phyloP scores from a whole-genome alignment of 768 basidiomycete species.

The Hygrophoropsis aurantiaca region DNA sequence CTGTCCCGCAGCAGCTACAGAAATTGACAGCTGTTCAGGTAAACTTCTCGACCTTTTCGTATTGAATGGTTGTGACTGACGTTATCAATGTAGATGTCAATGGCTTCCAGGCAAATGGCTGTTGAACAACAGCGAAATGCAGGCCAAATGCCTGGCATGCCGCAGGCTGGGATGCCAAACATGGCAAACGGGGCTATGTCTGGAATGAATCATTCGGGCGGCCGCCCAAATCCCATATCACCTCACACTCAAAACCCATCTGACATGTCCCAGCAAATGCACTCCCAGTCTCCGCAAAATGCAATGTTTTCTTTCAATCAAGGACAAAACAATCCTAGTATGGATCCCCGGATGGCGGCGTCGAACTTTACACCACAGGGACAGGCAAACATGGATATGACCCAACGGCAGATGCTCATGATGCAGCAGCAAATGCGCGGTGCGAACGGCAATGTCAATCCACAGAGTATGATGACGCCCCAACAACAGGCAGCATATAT shows the following conservation, averaged over 20 bases:
- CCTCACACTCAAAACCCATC: conserved; percentile 28
- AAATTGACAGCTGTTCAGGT: conserved; percentile 56
- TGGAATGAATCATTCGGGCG: conserved; percentile 8
- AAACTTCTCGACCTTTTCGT: conserved; percentile 12
- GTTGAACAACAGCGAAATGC: conserved; percentile 25
- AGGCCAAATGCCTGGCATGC: conserved; percentile 29
- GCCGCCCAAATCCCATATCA: conserved; percentile 28
- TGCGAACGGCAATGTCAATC: conserved; percentile 22
- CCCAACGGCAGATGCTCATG: conserved; percentile 45
- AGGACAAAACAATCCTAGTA: conserved; percentile 17
- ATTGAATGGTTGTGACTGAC: no score
- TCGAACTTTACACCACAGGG: conserved; percentile 29
- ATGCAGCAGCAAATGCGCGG: conserved; percentile 37
- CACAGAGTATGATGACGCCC: conserved; percentile 30
- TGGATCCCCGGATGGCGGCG: conserved; percentile 31
- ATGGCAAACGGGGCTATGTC: conserved; percentile 26
- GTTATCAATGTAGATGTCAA: conserved; percentile 6
- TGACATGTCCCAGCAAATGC: conserved; percentile 29
- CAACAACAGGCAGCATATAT: conserved; percentile 33
- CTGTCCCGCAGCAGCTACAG: conserved; percentile 58
- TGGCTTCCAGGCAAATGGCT: conserved; percentile 27
- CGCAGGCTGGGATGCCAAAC: conserved; percentile 20
- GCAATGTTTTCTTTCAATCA: conserved; percentile 32
- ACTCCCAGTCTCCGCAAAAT: conserved; percentile 26
- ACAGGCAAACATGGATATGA: conserved; percentile 24